These are phyloP conservation scores for Chalciporus pseudorubinellus DNA, from an alignment of 768 basidiomycete species.

Conservation along the genomic window DNA sequence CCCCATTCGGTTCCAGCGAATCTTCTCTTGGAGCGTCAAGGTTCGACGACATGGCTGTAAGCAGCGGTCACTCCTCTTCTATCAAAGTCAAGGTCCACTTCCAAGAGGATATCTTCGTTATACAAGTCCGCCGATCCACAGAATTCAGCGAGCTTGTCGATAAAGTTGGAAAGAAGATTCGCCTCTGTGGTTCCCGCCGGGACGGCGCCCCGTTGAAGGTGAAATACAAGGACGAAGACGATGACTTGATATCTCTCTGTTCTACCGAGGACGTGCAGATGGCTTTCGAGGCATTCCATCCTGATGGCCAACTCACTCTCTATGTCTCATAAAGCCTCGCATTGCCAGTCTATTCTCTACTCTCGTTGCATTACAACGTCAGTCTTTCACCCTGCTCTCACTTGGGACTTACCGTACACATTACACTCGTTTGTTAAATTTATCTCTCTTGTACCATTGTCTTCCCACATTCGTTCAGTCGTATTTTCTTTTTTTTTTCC, in stretches of 20 bases:
- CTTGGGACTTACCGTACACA: conserved; percentile 7
- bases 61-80: conserved; percentile 38
- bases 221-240: conserved; percentile 91
- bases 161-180: conserved; percentile 89
- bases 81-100: conserved; percentile 95
- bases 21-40: conserved; percentile 66
- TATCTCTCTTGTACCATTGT: conserved; percentile 11
- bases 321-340: conserved; percentile 62
- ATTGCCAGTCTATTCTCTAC: neutral
- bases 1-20: conserved; percentile 88
- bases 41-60: conserved; percentile 42
- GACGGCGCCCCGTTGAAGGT: conserved; percentile 81
- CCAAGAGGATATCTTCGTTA: conserved; percentile 93
- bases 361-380: conserved; percentile 3
- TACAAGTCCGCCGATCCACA: conserved; percentile 79
- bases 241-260: conserved; percentile 82
- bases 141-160: conserved; percentile 84
- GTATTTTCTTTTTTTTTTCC: conserved; percentile 4
- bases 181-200: conserved; percentile 79
- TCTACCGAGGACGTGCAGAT: conserved; percentile 93
- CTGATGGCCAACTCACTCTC: conserved; percentile 78
- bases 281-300: conserved; percentile 83
- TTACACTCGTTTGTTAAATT: conserved; percentile 11
- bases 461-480: conserved; percentile 24
- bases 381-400: conserved; percentile 13